phyloP scores from a whole-genome alignment of 139 green algal genomes.

The Chlorella sorokiniana region DNA sequence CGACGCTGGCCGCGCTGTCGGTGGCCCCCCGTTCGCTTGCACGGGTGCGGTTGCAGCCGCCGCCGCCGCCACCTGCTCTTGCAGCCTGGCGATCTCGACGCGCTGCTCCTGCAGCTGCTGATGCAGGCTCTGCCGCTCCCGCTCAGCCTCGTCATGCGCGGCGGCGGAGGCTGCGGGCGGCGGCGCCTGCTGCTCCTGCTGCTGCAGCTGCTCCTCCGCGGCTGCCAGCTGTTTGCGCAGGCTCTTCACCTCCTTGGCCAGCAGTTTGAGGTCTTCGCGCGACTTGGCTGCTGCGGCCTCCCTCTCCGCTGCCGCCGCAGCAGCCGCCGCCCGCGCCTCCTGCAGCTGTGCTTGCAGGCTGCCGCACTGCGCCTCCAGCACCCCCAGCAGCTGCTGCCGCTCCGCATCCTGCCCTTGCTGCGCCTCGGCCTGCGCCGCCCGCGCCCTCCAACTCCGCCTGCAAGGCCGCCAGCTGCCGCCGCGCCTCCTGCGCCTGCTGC shows the following conservation, averaged over 20 bases:
- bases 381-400: constrained; percentile 3
- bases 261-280: constrained; percentile 25
- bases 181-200: neutral
- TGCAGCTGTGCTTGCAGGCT: constrained; percentile 7
- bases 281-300: constrained; percentile 29
- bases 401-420: constrained; percentile 2
- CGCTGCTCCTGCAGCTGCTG: neutral
- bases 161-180: no score
- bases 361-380: neutral
- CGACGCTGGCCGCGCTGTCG: neutral
- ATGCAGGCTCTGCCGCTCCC: neutral
- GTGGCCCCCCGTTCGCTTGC: neutral
- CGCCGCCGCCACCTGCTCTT: neutral
- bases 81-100: neutral
- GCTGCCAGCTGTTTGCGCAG: constrained; percentile 32
- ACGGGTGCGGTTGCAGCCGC: neutral
- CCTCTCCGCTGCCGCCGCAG: constrained; percentile 9
- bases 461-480: neutral
- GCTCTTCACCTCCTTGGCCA: constrained; percentile 39
- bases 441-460: neutral
- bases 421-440: neutral
- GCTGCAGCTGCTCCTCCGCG: neutral
- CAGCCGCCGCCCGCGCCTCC: constrained; percentile 6
- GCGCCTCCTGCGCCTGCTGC: neutral
- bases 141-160: neutral